A percentile compares a stretch with the other conserved stretches of the same genome.
Conservation (phyloP, 2,329 filamentous ascomycete species). For the Penicillium psychrosexuale region DNA sequence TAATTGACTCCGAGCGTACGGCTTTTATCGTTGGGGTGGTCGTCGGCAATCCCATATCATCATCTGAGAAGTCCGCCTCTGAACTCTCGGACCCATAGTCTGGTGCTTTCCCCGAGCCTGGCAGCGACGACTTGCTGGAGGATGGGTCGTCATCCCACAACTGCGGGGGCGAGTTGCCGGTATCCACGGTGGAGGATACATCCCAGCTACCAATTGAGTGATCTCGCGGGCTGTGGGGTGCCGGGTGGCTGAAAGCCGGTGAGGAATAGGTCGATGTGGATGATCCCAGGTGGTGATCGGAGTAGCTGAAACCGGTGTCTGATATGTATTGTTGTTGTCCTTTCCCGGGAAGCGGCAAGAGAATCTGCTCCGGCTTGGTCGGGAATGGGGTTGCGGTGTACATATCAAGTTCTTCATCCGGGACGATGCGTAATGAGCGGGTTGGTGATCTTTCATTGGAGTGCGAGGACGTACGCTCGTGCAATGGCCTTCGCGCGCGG, state of each 20-base stretch:
- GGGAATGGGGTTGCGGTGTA: constrained; percentile 46
- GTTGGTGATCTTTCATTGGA: constrained; percentile 42
- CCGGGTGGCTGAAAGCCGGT: constrained; percentile 26
- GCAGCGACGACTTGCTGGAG: constrained; percentile 39
- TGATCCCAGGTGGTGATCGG: constrained; percentile 25
- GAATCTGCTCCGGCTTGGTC: constrained; percentile 47
- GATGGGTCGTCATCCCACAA: constrained; percentile 40
- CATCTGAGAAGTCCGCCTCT: constrained; percentile 31
- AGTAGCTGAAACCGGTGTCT: constrained; percentile 33
- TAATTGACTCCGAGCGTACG: constrained; percentile 32
- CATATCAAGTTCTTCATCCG: constrained; percentile 36
- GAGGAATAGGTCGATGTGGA: constrained; percentile 31
- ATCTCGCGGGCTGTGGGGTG: constrained; percentile 27
- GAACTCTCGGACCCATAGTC: constrained; percentile 22
- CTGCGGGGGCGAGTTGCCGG: constrained; percentile 36
- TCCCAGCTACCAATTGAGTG: constrained; percentile 34
- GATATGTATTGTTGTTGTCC: constrained; percentile 34
- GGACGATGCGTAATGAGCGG: constrained; percentile 38
- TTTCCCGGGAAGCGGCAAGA: constrained; percentile 42
- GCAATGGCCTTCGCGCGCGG: constrained; percentile 43
- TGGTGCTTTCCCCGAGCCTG: constrained; percentile 23
- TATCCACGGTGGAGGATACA: constrained; percentile 37
- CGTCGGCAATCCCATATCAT: constrained; percentile 34
- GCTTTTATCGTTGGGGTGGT: constrained; percentile 39
- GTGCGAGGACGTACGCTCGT: constrained; percentile 47